Base-by-base conservation (phyloP, 495 filamentous ascomycete genomes). In the Daldinia bambusicola region DNA sequence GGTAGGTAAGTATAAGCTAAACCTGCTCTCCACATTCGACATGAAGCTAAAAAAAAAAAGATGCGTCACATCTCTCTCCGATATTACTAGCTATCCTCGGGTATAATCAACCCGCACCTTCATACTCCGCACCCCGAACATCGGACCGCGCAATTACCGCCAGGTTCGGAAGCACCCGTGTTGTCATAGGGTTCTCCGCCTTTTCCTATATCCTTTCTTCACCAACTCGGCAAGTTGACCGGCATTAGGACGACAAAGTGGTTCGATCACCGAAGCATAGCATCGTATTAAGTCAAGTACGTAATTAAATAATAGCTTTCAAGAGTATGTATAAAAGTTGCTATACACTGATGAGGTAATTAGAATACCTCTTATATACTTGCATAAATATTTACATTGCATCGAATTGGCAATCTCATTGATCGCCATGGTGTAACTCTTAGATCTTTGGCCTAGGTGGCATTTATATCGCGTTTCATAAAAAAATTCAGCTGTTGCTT, bases 51-150 rank as follows among this genome's bases (percentile, higher is more conserved):
- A n/a, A n/a, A n/a, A n/a, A n/a, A n/a, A n/a, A n/a, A n/a, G n/a
- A n/a, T n/a, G n/a, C n/a, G n/a, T n/a, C n/a, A n/a, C n/a, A n/a
- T n/a, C n/a, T n/a, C n/a, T n/a, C n/a, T n/a, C n/a, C n/a, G n/a
- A n/a, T n/a, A n/a, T n/a, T n/a, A n/a, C n/a, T n/a, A n/a, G n/a
- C n/a, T n/a, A n/a, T n/a, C n/a, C n/a, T n/a, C n/a, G n/a, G n/a
- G n/a, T n/a, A n/a, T n/a, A 48, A 48, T 22, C 43, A 48, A 48
- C 18, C 43, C 18, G 16, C 9, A 48, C 9, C 8, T 22, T 22
- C 43, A 3, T 26, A 52, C 62, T 61, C 66, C 66, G 57, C 66
- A 69, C 66, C 67, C 74, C 74, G 74, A 76, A 53, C n/a, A 75
- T 72, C 69, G 74, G 74, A 74, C 48, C 74, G 67, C 26, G 14